phyloP scores from a whole-genome alignment of 305 asterid genomes.

The Fraxinus ornus region DNA sequence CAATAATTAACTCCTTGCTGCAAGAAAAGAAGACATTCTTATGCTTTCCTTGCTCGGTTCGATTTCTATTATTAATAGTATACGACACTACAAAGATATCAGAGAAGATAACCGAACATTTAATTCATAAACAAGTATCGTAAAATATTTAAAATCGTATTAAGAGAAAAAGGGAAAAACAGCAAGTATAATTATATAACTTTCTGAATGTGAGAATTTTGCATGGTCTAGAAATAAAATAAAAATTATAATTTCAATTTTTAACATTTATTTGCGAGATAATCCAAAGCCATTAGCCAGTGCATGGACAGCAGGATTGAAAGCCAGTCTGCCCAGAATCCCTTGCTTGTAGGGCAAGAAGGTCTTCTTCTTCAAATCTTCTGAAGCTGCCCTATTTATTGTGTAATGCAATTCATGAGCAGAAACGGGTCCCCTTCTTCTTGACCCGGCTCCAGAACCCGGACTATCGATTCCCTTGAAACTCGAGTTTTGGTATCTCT shows the following conservation, averaged over 20 bases:
- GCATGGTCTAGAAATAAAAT: not conserved
- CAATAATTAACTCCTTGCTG: not conserved
- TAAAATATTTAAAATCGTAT: no score
- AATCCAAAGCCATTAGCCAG: constrained; percentile 69
- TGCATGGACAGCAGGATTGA: constrained; percentile 68
- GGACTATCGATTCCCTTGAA: constrained; percentile 23
- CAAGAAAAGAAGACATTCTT: not conserved
- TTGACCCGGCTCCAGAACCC: constrained; percentile 32
- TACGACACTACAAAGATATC: no score
- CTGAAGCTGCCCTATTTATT: constrained; percentile 66
- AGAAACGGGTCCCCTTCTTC: constrained; percentile 48
- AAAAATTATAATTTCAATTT: not conserved
- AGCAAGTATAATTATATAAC: not conserved
- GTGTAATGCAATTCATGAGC: constrained; percentile 84
- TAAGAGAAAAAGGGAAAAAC: not conserved
- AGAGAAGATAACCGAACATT: not conserved
- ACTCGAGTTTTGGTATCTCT: constrained; percentile 2
- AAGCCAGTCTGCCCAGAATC: constrained; percentile 63
- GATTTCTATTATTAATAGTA: not conserved
- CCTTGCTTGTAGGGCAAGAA: constrained; percentile 88
- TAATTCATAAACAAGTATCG: not conserved
- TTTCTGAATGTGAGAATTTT: not conserved
- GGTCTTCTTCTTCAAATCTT: constrained; percentile 73
- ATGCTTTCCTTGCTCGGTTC: not conserved
- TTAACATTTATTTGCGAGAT: constrained; percentile 38